These are phyloP conservation scores for Gossypium ekmanianum DNA, from an alignment of 345 rosid species.

Conservation along the genomic window DNA sequence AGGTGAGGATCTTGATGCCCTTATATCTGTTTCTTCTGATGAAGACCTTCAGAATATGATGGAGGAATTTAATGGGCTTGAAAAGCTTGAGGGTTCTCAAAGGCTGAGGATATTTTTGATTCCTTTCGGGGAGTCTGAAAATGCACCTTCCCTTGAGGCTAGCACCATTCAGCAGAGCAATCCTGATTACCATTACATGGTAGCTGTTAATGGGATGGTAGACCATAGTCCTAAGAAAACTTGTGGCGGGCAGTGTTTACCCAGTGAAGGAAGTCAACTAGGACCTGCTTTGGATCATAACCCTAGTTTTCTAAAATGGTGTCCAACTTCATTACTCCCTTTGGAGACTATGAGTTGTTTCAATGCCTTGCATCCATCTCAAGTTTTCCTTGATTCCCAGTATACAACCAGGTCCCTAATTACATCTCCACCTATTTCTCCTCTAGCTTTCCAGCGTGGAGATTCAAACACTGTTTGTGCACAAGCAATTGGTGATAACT, in stretches of 20 bases:
- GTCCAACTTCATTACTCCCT: constrained; percentile 28
- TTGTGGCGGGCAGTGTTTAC: constrained; percentile 26
- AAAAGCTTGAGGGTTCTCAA: constrained; percentile 48
- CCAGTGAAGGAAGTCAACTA: constrained; percentile 37
- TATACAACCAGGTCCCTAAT: constrained; percentile 27
- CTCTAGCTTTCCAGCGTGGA: constrained; percentile 33
- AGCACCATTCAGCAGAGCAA: constrained; percentile 31
- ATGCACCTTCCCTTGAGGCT: constrained; percentile 32
- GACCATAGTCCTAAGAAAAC: constrained; percentile 36
- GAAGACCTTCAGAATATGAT: constrained; percentile 73
- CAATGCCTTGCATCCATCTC: constrained; percentile 30
- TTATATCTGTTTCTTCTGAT: constrained; percentile 61
- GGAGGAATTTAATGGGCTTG: constrained; percentile 57
- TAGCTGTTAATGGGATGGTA: constrained; percentile 41
- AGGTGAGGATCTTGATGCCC: constrained; percentile 65
- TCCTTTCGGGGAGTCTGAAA: constrained; percentile 50
- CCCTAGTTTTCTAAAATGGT: constrained; percentile 26
- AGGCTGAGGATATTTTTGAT: constrained; percentile 56
- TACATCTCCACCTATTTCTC: constrained; percentile 48
- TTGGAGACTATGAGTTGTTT: constrained; percentile 32
- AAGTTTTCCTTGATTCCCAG: constrained; percentile 28
- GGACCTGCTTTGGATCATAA: constrained; percentile 24
- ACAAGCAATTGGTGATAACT: constrained; percentile 34
- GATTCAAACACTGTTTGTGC: constrained; percentile 31
- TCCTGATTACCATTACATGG: constrained; percentile 44